These are phyloP conservation scores for Rhodomyrtus tomentosa DNA, from an alignment of 345 rosid genomes.

Conservation along the genomic window DNA sequence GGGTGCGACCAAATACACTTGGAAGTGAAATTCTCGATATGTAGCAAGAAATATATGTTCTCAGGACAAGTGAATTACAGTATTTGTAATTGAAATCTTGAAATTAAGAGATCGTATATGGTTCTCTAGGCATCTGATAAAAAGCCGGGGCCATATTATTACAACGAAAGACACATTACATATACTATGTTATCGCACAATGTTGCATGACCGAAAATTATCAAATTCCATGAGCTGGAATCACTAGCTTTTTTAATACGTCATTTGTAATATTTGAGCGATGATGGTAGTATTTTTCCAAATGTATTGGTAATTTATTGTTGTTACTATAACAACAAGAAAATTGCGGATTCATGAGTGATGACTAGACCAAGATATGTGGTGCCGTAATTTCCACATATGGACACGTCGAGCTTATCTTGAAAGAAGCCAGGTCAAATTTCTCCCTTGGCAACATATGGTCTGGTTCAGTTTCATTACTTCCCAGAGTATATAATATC, in stretches of 20 bases:
- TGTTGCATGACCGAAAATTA: neutral
- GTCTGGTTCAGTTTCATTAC: no score
- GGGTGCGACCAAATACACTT: neutral
- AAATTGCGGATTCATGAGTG: neutral
- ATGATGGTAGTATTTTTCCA: neutral
- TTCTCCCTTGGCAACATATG: neutral
- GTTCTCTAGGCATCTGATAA: neutral
- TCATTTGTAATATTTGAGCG: neutral
- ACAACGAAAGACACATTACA: no score
- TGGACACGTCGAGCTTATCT: neutral
- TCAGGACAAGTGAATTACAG: neutral
- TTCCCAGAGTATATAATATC: no score
- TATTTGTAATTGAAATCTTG: neutral
- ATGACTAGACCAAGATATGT: neutral
- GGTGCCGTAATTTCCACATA: neutral
- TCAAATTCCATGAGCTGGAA: neutral
- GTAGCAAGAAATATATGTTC: neutral
- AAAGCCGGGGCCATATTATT: no score
- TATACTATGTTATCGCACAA: neutral
- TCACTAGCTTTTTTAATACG: neutral
- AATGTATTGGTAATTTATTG: neutral
- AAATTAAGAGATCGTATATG: neutral
- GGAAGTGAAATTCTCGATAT: neutral
- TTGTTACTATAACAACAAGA: neutral
- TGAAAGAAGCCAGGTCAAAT: neutral